Evolutionary conservation across 225 moss, liverwort and hornwort genomes (phyloP), one percentile per base, ranked within the genome.

Genomic region (Physcomitrium patens): DNA sequence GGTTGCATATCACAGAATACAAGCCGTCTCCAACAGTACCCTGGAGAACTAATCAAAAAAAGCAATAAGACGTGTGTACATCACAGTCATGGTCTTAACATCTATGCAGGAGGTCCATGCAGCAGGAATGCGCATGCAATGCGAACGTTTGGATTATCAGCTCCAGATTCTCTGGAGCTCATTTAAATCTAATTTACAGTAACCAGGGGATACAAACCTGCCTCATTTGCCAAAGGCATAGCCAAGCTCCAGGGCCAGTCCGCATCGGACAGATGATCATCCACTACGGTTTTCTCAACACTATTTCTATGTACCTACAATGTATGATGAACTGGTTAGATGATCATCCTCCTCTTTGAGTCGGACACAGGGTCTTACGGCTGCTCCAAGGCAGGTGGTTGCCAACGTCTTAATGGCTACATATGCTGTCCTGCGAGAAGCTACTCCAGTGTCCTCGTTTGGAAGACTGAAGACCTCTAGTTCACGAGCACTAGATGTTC

Each of bases 401-500:
- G 86, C 86, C 27, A 86, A 14, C 7, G 81, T 81, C 78, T 84
- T 86, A 76, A 86, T 83, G 0, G 83, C 86, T 54, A 86, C 76
- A 51, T 86, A 86, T 0, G 86, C 83, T 9, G 86, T 86, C 73
- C 73, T 81, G 1, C 81, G 86, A 69, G 63, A 59, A 12, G 73
- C 57, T 37, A 37, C 31, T 16, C 77, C 82, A 0, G 77, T 59
- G 53, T 82, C 81, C 78, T 78, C 86, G 12, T 63, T 83, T 0
- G 71, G 63, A 44, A 68, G 63, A 57, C 19, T 61, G 20, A 65
- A 69, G 9, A 31, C 2, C 31, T 82, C 82, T 6, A 54, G 20
- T 11, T 71, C 85, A 12, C 7, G 43, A 0, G 46, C 3, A 20
- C 26, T 65, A 10, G 51, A 65, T 1, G 75, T 56, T 16, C 79